phyloP scores from a whole-genome alignment of 2,329 filamentous ascomycete species.

The Nigrograna mackinnonii region DNA sequence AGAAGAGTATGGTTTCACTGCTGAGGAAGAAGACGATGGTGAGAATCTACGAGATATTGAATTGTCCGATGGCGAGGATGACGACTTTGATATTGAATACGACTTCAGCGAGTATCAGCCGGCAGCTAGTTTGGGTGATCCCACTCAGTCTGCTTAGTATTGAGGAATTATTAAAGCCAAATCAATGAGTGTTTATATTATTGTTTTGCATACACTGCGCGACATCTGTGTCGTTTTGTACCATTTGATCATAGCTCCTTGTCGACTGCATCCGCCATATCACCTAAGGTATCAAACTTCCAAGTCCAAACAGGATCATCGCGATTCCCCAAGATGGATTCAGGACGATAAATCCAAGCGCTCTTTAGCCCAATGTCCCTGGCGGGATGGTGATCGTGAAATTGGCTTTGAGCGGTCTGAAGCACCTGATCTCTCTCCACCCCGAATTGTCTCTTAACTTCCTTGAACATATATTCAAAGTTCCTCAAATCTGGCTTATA shows the following conservation, averaged over 20 bases:
- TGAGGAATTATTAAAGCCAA: too few relatives aligned
- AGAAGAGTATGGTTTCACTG: background rate
- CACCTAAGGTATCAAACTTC: conserved; percentile 61
- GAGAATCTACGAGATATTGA: background rate
- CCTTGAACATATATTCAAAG: conserved; percentile 66
- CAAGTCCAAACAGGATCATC: conserved; percentile 50
- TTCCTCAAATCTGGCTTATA: conserved; percentile 71
- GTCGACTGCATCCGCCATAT: conserved; percentile 62
- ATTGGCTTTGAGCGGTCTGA: conserved; percentile 70
- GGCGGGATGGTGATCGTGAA: conserved; percentile 69
- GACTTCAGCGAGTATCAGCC: background rate
- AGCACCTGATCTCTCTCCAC: conserved; percentile 62
- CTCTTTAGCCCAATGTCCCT: conserved; percentile 62
- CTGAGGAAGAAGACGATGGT: background rate
- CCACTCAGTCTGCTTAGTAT: too few relatives aligned
- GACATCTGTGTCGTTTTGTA: too few relatives aligned
- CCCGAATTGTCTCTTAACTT: conserved; percentile 58
- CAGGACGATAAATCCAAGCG: conserved; percentile 67
- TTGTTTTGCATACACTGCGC: too few relatives aligned
- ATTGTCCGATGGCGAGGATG: background rate
- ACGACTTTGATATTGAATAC: conserved; percentile 1
- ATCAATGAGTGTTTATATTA: too few relatives aligned
- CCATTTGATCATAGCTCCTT: conserved; percentile 35
- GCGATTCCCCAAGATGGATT: conserved; percentile 49
- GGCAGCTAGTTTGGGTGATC: too few relatives aligned